phyloP scores from a whole-genome alignment of 1,284 basidiomycete species.

The Polyporus tsugae region DNA sequence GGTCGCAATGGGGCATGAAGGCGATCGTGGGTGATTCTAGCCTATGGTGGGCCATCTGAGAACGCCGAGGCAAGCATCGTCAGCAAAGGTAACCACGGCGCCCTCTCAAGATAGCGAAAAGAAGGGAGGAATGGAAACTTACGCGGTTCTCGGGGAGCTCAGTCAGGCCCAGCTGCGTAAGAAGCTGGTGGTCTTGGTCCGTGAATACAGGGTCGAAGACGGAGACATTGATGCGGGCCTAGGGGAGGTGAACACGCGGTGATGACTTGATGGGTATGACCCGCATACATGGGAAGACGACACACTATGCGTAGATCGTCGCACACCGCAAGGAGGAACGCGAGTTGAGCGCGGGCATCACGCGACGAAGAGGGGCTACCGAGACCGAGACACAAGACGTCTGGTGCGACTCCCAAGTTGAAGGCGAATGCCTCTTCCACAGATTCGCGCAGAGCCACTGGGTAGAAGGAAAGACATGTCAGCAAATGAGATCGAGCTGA shows the following conservation, averaged over 20 bases:
- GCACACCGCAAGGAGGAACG: slow-evolving; percentile 65
- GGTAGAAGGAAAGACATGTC: slow-evolving; percentile 22
- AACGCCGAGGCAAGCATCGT: slow-evolving; percentile 8
- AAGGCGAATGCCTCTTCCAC: slow-evolving; percentile 35
- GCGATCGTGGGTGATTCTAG: slow-evolving; percentile 59
- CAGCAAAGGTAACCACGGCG: slow-evolving; percentile 15
- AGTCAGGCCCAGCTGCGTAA: slow-evolving; percentile 57
- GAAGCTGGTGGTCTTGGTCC: slow-evolving; percentile 59
- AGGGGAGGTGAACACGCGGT: slow-evolving; percentile 36
- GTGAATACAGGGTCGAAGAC: slow-evolving; percentile 78
- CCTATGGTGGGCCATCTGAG: slow-evolving; percentile 43
- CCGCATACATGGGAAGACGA: slow-evolving; percentile 40
- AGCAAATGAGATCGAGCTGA: background rate
- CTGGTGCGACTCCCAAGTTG: slow-evolving; percentile 20
- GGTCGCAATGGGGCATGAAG: slow-evolving; percentile 82
- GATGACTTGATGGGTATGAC: slow-evolving; percentile 24
- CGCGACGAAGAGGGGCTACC: slow-evolving; percentile 70
- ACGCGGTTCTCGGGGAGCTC: slow-evolving; percentile 61
- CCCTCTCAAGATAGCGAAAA: background rate
- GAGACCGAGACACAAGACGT: slow-evolving; percentile 68
- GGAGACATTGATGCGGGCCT: slow-evolving; percentile 59
- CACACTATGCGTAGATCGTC: slow-evolving; percentile 63
- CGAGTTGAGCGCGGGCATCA: slow-evolving; percentile 72
- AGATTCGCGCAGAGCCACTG: slow-evolving; percentile 47
- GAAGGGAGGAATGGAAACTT: slow-evolving; percentile 41